Evolutionary conservation across 2,329 filamentous ascomycete genomes (phyloP), one percentile per base, ranked within the genome.

Genomic region (Leptodontidium sp.): DNA sequence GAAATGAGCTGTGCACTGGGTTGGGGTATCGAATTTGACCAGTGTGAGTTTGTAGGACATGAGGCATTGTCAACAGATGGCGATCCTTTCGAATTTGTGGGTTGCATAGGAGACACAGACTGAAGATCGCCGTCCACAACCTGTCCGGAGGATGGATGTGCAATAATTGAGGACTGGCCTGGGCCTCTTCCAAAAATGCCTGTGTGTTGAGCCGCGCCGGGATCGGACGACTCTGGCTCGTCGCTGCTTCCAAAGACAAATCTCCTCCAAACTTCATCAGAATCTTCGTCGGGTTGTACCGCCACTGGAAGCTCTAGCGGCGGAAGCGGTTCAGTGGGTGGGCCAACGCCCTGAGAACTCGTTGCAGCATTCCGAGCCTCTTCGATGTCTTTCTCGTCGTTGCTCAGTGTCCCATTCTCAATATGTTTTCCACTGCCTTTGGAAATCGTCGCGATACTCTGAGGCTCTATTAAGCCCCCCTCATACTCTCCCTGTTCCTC

Each of bases 241-340:
- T 73, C 69, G 53, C 67, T 67, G 55, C 71, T 74, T 57, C 72
- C 72, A 66, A 77, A 76, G 26, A 77, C 74, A 62, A 77, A 76
- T 45, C 72, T 74, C 59, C 68, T 77, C 76, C 76, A 78, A 32
- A 71, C 38, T 14, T 75, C 71, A 62, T 74, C 70, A 12, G 67
- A 32, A 32, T 72, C 68, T 55, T 68, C 61, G 43, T 64, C 62
- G 4, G 52, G 12, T 9, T 62, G 63, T 55, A 17, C 1, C 9
- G n/a, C 6, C 32, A 45, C 8, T 21, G 26, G 52, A 49, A 6
- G n/a, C 21, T 62, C 24, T 63, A 32, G 35, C 47, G 17, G 24
- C 17, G 40, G 35, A n/a, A 21, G 26, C 5, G n/a, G 3, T 24
- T 24, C 47, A 21, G n/a, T 24, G n/a, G n/a, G 47, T 17, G 17